Base-by-base conservation (phyloP, 495 filamentous ascomycete species). In the Penicillium robsamsonii region DNA sequence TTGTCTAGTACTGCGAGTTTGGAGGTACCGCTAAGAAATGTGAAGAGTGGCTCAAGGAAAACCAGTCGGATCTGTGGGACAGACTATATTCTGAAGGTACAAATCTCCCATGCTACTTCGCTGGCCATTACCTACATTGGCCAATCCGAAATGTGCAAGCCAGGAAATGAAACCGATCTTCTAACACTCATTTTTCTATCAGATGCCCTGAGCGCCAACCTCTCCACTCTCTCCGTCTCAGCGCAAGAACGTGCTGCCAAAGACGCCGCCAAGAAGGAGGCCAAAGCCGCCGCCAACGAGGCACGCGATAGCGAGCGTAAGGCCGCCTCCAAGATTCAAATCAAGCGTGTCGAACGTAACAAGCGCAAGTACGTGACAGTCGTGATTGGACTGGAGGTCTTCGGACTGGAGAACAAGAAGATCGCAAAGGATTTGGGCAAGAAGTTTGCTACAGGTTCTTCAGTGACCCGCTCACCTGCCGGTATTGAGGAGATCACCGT, bases 1-100 rank as follows among this genome's bases (percentile, higher is more conserved):
- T 74, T 97, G 93, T 98, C 64, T 75, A 98, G 94, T 98, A 96
- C 75, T 98, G 94, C 76, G 95, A 97, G 74, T 97, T 96, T 71
- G 93, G 94, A 64, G 92, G 89, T 50, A 96, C 92, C n/a, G 84
- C 88, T n/a, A 95, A 91, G 75, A 97, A 96, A 78, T 98, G 94
- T 72, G 87, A 92, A 68, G 90, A 96, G 69, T 98, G 94, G 94
- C 81, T 98, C 11, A 80, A 91, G 63, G 84, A 88, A 44, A 77
- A 82, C 41, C 79, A 96, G 55, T 82, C 87, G 1, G 77, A 81
- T 41, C 72, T 96, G 71, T 92, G 96, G 70, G 70, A 80, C 47
- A 77, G 75, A 59, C 76, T 97, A 69, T 96, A 96, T 76, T 94
- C 91, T 42, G 83, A 88, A 70, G 91, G 92, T 93, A 46, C 11